Percentiles rank a stretch among this genome's conserved stretches.
phyloP scores from a whole-genome alignment of 345 rosid genomes.

The Euphorbia tirucalli region DNA sequence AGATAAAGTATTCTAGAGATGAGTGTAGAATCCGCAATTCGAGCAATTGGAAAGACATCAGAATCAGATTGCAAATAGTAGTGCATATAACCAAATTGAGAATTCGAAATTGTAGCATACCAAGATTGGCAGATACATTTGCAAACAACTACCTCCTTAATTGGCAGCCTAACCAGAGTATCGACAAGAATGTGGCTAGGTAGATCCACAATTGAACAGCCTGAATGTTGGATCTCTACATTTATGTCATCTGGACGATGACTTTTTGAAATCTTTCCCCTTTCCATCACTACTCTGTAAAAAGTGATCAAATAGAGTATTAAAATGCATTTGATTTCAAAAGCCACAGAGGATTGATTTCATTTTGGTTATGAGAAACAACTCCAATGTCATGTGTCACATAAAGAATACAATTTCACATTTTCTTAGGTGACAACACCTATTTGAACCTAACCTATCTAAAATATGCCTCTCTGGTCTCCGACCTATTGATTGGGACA shows the following conservation, averaged over 20 bases:
- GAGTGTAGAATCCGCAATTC: not conserved
- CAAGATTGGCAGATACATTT: slow-evolving; percentile 24
- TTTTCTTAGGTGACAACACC: no score
- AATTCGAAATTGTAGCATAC: slow-evolving; percentile 6
- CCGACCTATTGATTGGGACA: no score
- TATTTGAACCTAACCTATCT: no score
- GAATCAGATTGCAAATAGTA: no score
- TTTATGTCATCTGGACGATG: not conserved
- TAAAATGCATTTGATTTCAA: no score
- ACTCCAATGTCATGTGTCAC: no score
- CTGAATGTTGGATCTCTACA: not conserved
- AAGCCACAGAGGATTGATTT: no score
- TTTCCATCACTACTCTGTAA: not conserved
- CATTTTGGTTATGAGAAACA: no score
- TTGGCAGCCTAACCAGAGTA: slow-evolving; percentile 15
- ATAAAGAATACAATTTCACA: no score
- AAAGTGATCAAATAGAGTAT: not conserved
- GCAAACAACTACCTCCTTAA: slow-evolving; percentile 11
- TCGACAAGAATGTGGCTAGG: slow-evolving; percentile 12
- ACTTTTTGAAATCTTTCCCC: not conserved
- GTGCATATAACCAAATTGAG: slow-evolving; percentile 11
- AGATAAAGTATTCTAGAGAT: slow-evolving; percentile 19
- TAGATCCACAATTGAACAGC: not conserved
- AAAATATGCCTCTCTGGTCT: no score
- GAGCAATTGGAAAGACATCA: slow-evolving; percentile 12